These are phyloP conservation scores for Fusarium penzigii DNA, from an alignment of 2,329 filamentous ascomycete genomes.

Conservation along the genomic window DNA sequence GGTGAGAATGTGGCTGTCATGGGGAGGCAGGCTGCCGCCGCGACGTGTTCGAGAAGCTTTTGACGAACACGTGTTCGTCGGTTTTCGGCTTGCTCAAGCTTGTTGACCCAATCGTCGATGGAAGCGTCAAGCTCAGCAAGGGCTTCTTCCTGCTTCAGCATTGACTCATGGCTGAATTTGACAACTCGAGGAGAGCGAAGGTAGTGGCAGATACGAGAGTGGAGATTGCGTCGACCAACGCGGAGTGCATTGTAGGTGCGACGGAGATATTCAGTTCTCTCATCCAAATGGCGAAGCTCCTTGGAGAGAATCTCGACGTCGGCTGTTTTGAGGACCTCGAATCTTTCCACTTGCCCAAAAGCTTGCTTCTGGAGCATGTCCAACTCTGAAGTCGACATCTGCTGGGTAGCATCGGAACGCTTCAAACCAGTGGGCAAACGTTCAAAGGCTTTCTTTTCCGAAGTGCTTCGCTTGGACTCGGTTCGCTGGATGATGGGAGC, in stretches of 20 bases:
- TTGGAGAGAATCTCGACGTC: conserved; percentile 68
- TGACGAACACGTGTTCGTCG: conserved; percentile 73
- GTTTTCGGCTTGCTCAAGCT: conserved; percentile 80
- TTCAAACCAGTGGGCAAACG: conserved; percentile 60
- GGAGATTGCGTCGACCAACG: conserved; percentile 74
- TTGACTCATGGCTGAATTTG: conserved; percentile 71
- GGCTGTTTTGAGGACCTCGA: conserved; percentile 62
- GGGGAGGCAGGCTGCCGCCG: conserved; percentile 64
- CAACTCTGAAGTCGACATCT: conserved; percentile 51
- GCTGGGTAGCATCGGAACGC: conserved; percentile 51
- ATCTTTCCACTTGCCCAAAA: conserved; percentile 60
- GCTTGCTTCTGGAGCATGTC: conserved; percentile 59
- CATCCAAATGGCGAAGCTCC: conserved; percentile 76
- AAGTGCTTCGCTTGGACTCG: conserved; percentile 46
- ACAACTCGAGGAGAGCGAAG: conserved; percentile 70
- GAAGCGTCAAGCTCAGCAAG: conserved; percentile 73
- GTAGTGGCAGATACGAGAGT: conserved; percentile 75
- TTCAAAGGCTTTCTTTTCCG: conserved; percentile 60
- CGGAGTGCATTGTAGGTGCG: conserved; percentile 75
- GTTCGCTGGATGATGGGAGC: conserved; percentile 39
- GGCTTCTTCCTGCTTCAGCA: conserved; percentile 79
- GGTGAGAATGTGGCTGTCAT: conserved; percentile 26
- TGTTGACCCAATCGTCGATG: conserved; percentile 79
- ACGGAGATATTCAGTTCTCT: conserved; percentile 75
- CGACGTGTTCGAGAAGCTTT: conserved; percentile 80